These are phyloP conservation scores for Trametes sanguinea DNA, from an alignment of 768 basidiomycete species.

Conservation along the genomic window DNA sequence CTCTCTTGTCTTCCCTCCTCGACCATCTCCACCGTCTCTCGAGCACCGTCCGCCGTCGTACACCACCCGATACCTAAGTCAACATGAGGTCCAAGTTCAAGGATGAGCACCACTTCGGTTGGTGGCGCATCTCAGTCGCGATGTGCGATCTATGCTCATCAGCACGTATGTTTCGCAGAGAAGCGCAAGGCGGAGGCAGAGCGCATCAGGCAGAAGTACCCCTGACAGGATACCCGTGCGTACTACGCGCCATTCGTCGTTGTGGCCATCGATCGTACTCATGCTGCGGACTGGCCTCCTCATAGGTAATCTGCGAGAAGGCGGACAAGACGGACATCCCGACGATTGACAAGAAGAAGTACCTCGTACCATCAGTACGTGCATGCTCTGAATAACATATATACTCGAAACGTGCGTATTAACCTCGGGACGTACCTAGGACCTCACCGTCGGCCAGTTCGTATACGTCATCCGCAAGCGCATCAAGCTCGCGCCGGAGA, in stretches of 20 bases:
- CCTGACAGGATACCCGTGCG: conserved; percentile 95
- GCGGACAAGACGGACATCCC: conserved; percentile 98
- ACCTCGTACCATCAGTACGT: conserved; percentile 92
- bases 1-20: conserved; percentile 20
- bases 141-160: conserved; percentile 38
- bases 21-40: conserved; percentile 3
- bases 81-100: conserved; percentile 94
- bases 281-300: conserved; percentile 1
- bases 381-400: conserved; percentile 1
- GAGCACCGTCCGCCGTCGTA: background rate
- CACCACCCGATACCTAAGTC: conserved; percentile 1
- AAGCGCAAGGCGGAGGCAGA: conserved; percentile 99
- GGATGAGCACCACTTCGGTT: conserved; percentile 99
- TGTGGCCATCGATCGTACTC: conserved; percentile 3
- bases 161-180: conserved; percentile 53
- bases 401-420: background rate
- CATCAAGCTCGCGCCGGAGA: conserved; percentile 99
- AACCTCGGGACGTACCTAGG: conserved; percentile 47
- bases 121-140: conserved; percentile 37
- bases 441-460: conserved; percentile 96
- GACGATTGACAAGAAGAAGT: conserved; percentile 99
- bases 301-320: conserved; percentile 99
- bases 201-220: conserved; percentile 98
- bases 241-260: conserved; percentile 23
- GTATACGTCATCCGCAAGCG: conserved; percentile 99